Base-by-base conservation (phyloP, 1,284 basidiomycete genomes). In the Sphagnurus paluster region DNA sequence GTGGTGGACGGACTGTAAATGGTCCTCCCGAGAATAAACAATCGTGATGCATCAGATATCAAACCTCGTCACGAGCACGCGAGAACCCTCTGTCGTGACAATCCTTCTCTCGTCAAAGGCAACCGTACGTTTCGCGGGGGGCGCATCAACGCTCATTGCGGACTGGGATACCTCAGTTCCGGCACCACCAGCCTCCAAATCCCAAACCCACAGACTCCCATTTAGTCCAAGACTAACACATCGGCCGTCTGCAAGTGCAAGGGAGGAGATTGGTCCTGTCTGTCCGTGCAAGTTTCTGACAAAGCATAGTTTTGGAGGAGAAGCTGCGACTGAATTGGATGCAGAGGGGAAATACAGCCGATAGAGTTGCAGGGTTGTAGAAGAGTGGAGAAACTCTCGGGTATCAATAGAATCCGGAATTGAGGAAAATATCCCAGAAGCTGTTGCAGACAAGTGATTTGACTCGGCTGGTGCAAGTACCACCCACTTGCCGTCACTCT, bases 401-500 rank as follows among this genome's bases (percentile, higher is more conserved):
- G 51, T 32, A 62, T 58, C 33, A 61, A 56, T 29, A 17, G 42
- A 41, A 10, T 34, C 23, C 34, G 52, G 36, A 7, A 37, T 39
- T 2, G 48, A 45, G 11, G 23, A 24, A 34, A 37, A 48, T 9
- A 62, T 52, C 13, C 56, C 36, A 0, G 52, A 41, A 4, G 43
- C 39, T 11, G 59, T 52, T n/a, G 65, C 59, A 21, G 56, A 33
- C 8, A 59, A 49, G n/a, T n/a, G 30, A 9, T 55, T 28, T 14
- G 40, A 25, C 46, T 53, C 53, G 24, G 50, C 79, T 5, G 86
- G 80, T 6, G 84, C 87, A 36, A 91, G 72, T 7, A 90, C 82
- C 38, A 91, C 80, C 84, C 87, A 91, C 68, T 87, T 89, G 6
- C 88, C 88, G 56, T 90, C 88, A 6, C 87, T 88, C 57, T 87